These are phyloP conservation scores for Candida tallmaniae DNA, from an alignment of 805 yeast species.

Conservation along the genomic window DNA sequence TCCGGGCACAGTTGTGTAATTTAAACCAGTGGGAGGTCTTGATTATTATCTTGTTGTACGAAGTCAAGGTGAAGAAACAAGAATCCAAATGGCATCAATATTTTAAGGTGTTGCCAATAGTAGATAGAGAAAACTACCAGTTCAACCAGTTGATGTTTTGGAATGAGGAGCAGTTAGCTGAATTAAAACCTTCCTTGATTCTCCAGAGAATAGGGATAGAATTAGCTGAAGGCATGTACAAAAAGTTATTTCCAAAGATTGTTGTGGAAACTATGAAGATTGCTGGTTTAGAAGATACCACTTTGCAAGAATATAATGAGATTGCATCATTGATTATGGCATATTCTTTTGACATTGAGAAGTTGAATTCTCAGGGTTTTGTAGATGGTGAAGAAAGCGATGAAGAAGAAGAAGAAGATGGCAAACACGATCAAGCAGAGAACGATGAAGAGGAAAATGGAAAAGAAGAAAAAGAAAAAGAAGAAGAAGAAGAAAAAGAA, in stretches of 20 bases:
- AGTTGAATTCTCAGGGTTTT: conserved; percentile 19
- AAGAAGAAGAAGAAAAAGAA: conserved; percentile 11
- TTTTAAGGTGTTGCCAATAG: conserved; percentile 63
- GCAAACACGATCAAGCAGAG: conserved; percentile 12
- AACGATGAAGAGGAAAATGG: conserved; percentile 2
- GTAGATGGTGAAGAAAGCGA: conserved; percentile 20
- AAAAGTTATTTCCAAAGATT: conserved; percentile 36
- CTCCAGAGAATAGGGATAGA: conserved; percentile 66
- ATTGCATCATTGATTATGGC: conserved; percentile 83
- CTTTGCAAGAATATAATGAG: conserved; percentile 58
- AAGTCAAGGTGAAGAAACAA: conserved; percentile 39
- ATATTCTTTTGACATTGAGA: conserved; percentile 82
- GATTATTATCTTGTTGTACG: conserved; percentile 64
- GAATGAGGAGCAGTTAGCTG: conserved; percentile 54
- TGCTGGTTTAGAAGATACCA: conserved; percentile 24
- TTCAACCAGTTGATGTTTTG: conserved; percentile 79
- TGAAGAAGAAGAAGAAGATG: conserved; percentile 20
- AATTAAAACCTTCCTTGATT: conserved; percentile 67
- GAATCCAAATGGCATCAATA: conserved; percentile 66
- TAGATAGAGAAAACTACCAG: conserved; percentile 20
- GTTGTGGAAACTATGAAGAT: conserved; percentile 27
- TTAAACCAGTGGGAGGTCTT: conserved; percentile 76
- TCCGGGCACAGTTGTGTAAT: conserved; percentile 30
- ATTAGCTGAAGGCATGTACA: conserved; percentile 58
- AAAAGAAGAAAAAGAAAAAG: conserved; percentile 6